Conservation (phyloP, 2,329 filamentous ascomycete species). For the Neofusicoccum sp. region DNA sequence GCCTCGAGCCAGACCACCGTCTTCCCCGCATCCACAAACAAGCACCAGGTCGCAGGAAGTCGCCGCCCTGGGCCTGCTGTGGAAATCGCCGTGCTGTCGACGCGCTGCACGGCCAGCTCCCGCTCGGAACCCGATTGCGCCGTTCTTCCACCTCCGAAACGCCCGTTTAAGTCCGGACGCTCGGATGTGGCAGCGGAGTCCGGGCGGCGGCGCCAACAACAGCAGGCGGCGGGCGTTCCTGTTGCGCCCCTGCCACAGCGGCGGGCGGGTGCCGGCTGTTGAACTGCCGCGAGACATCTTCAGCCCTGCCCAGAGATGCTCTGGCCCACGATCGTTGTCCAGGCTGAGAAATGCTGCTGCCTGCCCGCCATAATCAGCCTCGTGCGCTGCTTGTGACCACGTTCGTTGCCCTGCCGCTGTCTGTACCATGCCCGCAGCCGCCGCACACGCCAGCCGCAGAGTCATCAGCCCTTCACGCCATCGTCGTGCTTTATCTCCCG, state of each 20-base stretch:
- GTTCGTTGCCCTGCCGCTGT: neutral
- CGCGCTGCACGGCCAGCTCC: neutral
- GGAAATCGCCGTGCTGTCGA: neutral
- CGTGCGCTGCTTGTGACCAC: too few relatives aligned
- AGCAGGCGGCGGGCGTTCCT: neutral
- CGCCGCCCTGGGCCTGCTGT: conserved; percentile 2
- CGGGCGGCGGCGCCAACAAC: neutral
- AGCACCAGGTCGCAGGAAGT: neutral
- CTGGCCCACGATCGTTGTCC: neutral
- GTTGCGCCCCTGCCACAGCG: neutral
- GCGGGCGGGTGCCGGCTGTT: conserved; percentile 1
- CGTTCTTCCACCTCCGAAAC: conserved; percentile 7
- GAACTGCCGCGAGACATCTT: conserved; percentile 3
- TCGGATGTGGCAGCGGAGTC: neutral
- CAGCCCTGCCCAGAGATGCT: conserved; percentile 1
- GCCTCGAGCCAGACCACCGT: neutral
- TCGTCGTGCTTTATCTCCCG: neutral
- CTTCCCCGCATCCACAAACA: conserved; percentile 3
- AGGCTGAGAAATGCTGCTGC: neutral
- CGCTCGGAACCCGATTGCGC: conserved; percentile 4
- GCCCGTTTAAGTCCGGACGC: conserved; percentile 7
- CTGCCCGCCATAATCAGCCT: too few relatives aligned
- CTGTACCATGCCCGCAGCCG: neutral
- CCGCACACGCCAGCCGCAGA: neutral
- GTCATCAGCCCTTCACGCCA: conserved; percentile 2